phyloP scores from a whole-genome alignment of 257 asterid species.

The Misopates orontium region DNA sequence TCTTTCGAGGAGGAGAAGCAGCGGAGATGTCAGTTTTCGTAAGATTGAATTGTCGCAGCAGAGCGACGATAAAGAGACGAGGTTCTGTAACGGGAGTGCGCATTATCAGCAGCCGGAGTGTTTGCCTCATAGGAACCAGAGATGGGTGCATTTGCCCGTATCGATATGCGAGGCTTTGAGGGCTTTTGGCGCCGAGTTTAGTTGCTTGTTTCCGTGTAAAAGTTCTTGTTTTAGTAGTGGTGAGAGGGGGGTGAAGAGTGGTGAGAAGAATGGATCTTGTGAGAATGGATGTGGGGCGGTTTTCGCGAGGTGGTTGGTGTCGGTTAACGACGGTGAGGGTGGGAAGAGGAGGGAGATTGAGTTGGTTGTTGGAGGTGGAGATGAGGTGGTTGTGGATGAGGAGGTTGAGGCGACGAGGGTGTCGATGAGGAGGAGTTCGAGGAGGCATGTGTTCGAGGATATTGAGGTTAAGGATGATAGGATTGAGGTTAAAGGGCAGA shows the following conservation, averaged over 20 bases:
- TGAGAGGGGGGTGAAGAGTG: constrained; percentile 33
- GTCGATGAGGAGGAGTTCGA: constrained; percentile 48
- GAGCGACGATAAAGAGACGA: constrained; percentile 24
- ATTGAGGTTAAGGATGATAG: constrained; percentile 65
- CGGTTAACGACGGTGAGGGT: constrained; percentile 67
- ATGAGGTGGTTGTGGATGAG: constrained; percentile 48
- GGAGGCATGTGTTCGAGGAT: constrained; percentile 90
- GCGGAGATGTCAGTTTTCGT: constrained; percentile 64
- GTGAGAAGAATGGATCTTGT: constrained; percentile 17
- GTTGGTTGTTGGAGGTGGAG: constrained; percentile 77
- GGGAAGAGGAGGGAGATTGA: constrained; percentile 78
- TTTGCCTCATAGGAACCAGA: constrained; percentile 64
- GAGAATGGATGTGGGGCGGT: constrained; percentile 68
- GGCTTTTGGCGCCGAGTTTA: constrained; percentile 68
- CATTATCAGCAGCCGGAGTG: constrained; percentile 51
- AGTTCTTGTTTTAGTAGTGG: constrained; percentile 48
- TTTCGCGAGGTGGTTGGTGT: constrained; percentile 77
- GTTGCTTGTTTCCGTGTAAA: constrained; percentile 80
- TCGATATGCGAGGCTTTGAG: constrained; percentile 85
- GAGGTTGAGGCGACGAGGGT: constrained; percentile 22
- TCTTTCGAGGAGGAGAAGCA: constrained; percentile 55
- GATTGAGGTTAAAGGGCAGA: constrained; percentile 50
- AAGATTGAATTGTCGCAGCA: constrained; percentile 22
- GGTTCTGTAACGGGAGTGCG: constrained; percentile 37
- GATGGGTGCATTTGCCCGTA: constrained; percentile 87